These are phyloP conservation scores for Dryas alaskensis DNA, from an alignment of 306 rosid species.

Conservation along the genomic window DNA sequence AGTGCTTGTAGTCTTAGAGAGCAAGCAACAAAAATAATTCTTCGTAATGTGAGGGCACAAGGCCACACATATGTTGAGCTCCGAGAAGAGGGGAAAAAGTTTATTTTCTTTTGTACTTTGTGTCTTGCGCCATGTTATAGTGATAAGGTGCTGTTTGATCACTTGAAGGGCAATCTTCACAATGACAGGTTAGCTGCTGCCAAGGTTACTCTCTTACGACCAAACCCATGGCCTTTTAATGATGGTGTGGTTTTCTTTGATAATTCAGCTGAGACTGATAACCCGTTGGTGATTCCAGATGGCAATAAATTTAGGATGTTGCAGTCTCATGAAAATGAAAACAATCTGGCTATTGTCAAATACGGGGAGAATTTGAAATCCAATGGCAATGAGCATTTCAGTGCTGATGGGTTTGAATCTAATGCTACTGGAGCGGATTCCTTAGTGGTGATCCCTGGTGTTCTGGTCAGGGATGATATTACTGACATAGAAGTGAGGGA, in stretches of 20 bases:
- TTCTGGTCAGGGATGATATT: conserved; percentile 56
- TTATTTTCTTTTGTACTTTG: conserved; percentile 71
- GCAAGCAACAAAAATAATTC: conserved; percentile 63
- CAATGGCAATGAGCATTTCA: conserved; percentile 14
- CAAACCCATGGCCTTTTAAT: conserved; percentile 88
- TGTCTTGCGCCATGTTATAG: conserved; percentile 78
- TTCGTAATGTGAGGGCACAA: conserved; percentile 66
- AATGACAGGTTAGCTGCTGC: conserved; percentile 58
- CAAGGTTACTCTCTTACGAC: conserved; percentile 62
- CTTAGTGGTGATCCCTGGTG: conserved; percentile 49
- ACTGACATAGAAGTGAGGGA: conserved; percentile 49
- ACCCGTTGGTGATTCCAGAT: conserved; percentile 29
- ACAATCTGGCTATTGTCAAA: conserved; percentile 60
- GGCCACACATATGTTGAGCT: conserved; percentile 86
- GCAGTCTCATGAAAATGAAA: conserved; percentile 35
- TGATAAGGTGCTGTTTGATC: conserved; percentile 68
- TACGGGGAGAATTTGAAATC: conserved; percentile 38
- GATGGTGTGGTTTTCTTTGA: conserved; percentile 84
- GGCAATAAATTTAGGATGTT: conserved; percentile 39
- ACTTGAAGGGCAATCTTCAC: conserved; percentile 84
- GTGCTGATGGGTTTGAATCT: conserved; percentile 23
- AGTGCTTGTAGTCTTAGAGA: conserved; percentile 47
- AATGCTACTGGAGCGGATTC: conserved; percentile 23
- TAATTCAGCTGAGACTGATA: conserved; percentile 38
- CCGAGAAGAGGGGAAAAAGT: conserved; percentile 72